Conservation (phyloP, 2,329 filamentous ascomycete species). For the Beauveria bassiana region DNA sequence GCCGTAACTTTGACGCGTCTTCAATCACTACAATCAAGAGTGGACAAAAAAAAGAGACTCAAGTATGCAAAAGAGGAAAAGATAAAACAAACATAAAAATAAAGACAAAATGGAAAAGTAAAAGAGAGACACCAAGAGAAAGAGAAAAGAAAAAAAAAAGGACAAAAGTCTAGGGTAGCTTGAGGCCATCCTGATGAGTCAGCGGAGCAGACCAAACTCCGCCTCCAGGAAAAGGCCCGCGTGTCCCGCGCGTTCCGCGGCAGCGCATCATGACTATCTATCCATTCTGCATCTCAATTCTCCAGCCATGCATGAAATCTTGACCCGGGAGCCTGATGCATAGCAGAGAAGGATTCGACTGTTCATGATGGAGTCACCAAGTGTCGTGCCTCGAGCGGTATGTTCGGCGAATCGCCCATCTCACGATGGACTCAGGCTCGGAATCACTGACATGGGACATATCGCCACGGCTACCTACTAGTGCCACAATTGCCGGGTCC, state of each 20-base stretch:
- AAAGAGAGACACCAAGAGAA: not conserved
- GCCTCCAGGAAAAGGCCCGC: not conserved
- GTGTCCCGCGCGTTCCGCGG: conserved; percentile 2
- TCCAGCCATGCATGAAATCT: not conserved
- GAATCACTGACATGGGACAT: not conserved
- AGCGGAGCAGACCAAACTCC: not conserved
- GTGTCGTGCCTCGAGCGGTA: conserved; percentile 12
- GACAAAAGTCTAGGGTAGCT: not conserved
- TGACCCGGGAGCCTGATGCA: not conserved
- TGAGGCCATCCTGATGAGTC: not conserved
- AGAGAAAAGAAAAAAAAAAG: not conserved
- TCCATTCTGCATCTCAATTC: not conserved
- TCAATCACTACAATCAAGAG: no score
- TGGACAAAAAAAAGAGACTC: no score
- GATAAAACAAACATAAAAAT: not conserved
- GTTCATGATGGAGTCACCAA: conserved; percentile 8
- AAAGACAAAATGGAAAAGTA: not conserved
- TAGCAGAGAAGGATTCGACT: not conserved
- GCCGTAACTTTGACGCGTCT: no score
- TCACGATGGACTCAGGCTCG: not conserved
- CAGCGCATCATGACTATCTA: not conserved
- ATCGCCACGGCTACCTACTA: not conserved
- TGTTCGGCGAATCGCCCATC: not conserved
- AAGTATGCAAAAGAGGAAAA: no score
- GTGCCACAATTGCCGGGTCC: conserved; percentile 12